Conservation (phyloP, 2,329 filamentous ascomycete species). For the Dendryphion nanum region DNA sequence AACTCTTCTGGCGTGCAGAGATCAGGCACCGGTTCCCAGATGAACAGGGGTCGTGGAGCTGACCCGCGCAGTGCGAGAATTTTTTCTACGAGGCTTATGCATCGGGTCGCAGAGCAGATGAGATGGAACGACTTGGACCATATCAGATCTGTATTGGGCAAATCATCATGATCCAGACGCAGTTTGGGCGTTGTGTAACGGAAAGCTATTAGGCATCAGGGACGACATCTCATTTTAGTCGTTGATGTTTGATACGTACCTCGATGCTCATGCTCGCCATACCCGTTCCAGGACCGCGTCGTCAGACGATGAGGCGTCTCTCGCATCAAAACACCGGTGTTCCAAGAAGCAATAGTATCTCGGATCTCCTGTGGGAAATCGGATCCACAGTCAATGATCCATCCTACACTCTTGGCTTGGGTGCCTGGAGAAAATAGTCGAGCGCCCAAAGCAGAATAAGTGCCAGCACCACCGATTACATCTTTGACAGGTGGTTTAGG, state of each 20-base stretch:
- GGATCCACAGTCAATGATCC: conserved; percentile 85
- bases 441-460: conserved; percentile 84
- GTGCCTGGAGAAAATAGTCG: conserved; percentile 76
- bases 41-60: conserved; percentile 61
- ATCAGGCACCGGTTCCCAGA: conserved; percentile 96
- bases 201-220: conserved; percentile 58
- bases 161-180: conserved; percentile 70
- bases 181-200: conserved; percentile 85
- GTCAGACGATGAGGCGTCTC: conserved; percentile 67
- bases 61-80: conserved; percentile 58
- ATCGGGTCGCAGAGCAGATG: conserved; percentile 77
- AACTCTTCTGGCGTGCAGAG: conserved; percentile 70
- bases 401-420: conserved; percentile 69
- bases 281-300: conserved; percentile 91
- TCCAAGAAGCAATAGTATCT: conserved; percentile 68
- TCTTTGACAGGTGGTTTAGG: conserved; percentile 67
- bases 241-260: conserved; percentile 31
- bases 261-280: conserved; percentile 67
- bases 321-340: conserved; percentile 70
- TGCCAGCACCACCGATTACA: conserved; percentile 84
- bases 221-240: conserved; percentile 2
- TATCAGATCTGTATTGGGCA: conserved; percentile 62
- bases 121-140: conserved; percentile 79
- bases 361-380: conserved; percentile 75
- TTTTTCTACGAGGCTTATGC: conserved; percentile 71